Evolutionary conservation across 2,329 filamentous ascomycete genomes (phyloP), one percentile per base, ranked within the genome.

Genomic region (Cladosporium sp.): DNA sequence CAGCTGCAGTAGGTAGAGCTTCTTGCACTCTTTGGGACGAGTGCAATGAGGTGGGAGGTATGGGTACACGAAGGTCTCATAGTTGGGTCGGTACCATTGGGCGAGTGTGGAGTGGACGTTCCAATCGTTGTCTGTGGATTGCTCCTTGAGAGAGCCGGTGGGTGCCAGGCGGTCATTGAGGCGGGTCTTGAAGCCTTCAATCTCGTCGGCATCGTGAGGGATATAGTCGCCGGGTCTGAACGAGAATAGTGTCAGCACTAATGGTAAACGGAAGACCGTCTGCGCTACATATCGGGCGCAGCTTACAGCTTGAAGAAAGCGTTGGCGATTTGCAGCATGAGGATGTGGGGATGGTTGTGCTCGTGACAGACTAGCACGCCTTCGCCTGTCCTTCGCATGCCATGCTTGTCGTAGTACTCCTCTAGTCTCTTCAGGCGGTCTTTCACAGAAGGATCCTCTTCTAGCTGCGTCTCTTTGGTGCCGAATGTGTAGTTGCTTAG

Each of bases 21-120:
- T 99, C 85, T 99, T 99, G 83, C 94, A 97, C 83, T 99, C 95
- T 83, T 99, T 99, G 8, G 95, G 95, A 62, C 95, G 86, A 21
- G 94, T 97, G 69, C 97, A 92, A 81, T 99, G 95, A 21, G 93
- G 92, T 8, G 95, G 95, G 66, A 98, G 90, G 80, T 97, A 99
- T 0, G 95, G 95, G 78, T 99, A 99, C 93, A 99, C 97, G 84
- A 98, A 98, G 2, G 95, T 98, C 84, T 99, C 95, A 78, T 98
- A 97, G 83, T 98, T 99, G 64, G 95, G 95, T 66, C 95, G 86
- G 93, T 94, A 99, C 95, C 95, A 99, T 81, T 97, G 93, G 64
- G 95, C 94, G 65, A 99, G 85, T 59, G 93, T 97, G 78, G 98
- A 95, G 73, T 92, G 92, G 72, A 99, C 88, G 78, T 96, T 87